These are phyloP conservation scores for Zoysia matrella DNA, from an alignment of 202 grass and related monocot species.

Conservation along the genomic window DNA sequence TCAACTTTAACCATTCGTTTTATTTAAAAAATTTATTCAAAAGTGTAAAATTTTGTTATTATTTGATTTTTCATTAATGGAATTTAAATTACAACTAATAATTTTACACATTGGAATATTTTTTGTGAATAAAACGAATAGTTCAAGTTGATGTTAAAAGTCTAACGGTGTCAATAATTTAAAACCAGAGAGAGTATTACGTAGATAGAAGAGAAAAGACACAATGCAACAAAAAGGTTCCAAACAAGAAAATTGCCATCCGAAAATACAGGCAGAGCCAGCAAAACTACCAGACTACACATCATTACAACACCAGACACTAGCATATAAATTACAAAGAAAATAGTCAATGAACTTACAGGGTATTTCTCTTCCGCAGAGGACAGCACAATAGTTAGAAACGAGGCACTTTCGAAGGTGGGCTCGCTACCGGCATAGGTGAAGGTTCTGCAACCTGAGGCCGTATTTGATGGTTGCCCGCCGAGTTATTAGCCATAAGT, in stretches of 20 bases:
- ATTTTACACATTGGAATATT: no score
- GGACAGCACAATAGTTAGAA: constrained; percentile 50
- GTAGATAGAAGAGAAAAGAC: no score
- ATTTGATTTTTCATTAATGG: no score
- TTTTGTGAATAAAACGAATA: no score
- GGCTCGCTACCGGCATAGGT: constrained; percentile 35
- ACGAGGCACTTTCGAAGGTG: constrained; percentile 56
- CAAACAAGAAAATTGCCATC: background rate
- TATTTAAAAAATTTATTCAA: no score
- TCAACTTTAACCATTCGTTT: no score
- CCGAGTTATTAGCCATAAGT: constrained; percentile 46
- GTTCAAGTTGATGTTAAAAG: no score
- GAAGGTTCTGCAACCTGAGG: constrained; percentile 61
- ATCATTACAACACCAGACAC: background rate
- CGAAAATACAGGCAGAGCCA: background rate
- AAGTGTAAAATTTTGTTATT: no score
- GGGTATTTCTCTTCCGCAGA: constrained; percentile 32
- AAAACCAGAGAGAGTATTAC: no score
- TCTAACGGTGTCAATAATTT: no score
- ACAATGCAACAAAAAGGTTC: no score
- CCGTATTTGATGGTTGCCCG: constrained; percentile 58
- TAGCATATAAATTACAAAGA: constrained; percentile 23
- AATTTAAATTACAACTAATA: no score
- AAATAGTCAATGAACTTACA: constrained; percentile 32
- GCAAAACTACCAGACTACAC: background rate